These are phyloP conservation scores for Chaetomium globosum DNA, from an alignment of 2,329 filamentous ascomycete species.

Conservation along the genomic window DNA sequence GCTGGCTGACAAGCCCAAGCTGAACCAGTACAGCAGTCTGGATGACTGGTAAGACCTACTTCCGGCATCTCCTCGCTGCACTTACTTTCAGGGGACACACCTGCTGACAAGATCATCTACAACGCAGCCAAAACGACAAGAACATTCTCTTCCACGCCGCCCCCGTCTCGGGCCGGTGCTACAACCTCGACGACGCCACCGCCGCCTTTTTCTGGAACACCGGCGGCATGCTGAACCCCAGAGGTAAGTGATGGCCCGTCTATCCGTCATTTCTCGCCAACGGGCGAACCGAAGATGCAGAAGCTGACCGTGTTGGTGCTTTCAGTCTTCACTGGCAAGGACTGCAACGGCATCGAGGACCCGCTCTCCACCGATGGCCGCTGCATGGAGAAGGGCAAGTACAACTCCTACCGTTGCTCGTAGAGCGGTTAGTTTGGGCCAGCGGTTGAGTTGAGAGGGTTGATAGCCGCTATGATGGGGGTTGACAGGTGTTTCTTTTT, in stretches of 20 bases:
- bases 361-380: conserved; percentile 7
- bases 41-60: conserved; percentile 8
- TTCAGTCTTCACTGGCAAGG: conserved; percentile 11
- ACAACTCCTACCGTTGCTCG: neutral
- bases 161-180: conserved; percentile 15
- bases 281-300: no score
- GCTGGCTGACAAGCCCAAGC: conserved; percentile 1
- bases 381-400: neutral
- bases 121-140: conserved; percentile 5
- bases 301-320: neutral
- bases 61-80: neutral
- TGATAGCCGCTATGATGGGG: neutral
- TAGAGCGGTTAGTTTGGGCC: neutral
- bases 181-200: conserved; percentile 12
- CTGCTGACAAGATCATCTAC: neutral
- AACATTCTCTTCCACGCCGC: conserved; percentile 15
- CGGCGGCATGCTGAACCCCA: conserved; percentile 9
- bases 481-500: neutral
- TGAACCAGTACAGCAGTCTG: conserved; percentile 12
- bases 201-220: conserved; percentile 16
- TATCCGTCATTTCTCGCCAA: no score
- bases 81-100: neutral
- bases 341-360: conserved; percentile 12
- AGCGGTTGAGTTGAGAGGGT: no score
- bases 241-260: neutral